Evolutionary conservation across 352 stramenopile genomes (phyloP).

Genomic region (Pythium periplocum): DNA sequence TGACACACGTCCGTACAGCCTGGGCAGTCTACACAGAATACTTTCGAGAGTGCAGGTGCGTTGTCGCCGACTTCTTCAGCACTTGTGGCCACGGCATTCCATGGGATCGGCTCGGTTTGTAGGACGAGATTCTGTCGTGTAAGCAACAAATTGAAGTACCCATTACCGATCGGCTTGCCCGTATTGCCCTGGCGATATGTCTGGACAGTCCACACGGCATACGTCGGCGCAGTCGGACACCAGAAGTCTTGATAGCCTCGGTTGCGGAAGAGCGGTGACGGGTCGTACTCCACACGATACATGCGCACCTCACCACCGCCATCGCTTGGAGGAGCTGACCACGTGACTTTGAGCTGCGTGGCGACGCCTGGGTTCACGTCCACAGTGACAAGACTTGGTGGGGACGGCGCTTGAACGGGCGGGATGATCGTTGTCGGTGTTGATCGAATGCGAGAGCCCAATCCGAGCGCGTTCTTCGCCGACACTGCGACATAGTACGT

Average conservation of each 20-base stretch:
- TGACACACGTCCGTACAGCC: conserved; percentile 30
- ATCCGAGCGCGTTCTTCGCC: conserved; percentile 82
- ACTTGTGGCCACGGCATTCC: conserved; percentile 86
- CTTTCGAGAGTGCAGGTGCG: conserved; percentile 23
- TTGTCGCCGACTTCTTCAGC: conserved; percentile 70
- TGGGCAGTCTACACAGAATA: conserved; percentile 61
- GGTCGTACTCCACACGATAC: conserved; percentile 78
- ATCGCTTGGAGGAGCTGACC: conserved; percentile 38
- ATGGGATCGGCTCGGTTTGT: conserved; percentile 85
- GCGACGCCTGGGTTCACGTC: conserved; percentile 77
- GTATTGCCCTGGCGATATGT: conserved; percentile 20
- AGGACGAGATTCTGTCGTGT: conserved; percentile 37
- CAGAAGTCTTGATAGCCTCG: conserved; percentile 57
- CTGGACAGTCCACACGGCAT: conserved; percentile 54
- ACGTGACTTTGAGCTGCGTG: conserved; percentile 57
- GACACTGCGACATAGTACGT: conserved; percentile 86
- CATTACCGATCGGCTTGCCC: conserved; percentile 32
- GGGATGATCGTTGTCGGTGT: conserved; percentile 39
- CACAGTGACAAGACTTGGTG: conserved; percentile 56
- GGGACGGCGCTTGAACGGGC: conserved; percentile 73
- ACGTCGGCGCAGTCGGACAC: conserved; percentile 45
- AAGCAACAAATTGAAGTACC: conserved; percentile 55
- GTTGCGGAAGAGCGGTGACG: conserved; percentile 60
- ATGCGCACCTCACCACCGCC: conserved; percentile 58
- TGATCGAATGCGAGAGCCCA: conserved; percentile 32